Base-by-base conservation (phyloP, 306 rosid species). In the Fragaria vesca region DNA sequence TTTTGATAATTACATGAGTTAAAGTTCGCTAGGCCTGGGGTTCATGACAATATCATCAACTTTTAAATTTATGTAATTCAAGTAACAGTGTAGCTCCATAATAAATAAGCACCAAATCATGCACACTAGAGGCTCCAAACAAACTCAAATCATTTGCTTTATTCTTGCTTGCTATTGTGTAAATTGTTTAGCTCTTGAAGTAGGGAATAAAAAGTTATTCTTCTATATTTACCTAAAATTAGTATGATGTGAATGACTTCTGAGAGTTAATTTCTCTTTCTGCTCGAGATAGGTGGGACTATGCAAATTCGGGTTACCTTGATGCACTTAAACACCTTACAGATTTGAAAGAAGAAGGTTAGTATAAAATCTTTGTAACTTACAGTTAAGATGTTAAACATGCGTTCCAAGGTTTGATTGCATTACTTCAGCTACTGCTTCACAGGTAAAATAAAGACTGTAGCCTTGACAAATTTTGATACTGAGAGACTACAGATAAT, bases 271-370 rank as follows among this genome's bases (percentile, higher is more conserved):
- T 60, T 77, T 52, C n/a, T 43, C 55, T 74, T 83, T 88, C 65
- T 83, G 9, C 69, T 65, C 74, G 75, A 78, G 83, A 80, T 84
- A 95, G 97, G 98, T 92, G 98, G 98, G 97, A 91, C 79, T 95
- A 92, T 78, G 82, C 99, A 61, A 95, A 91, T 81, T 32, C 89
- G 46, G 97, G 97, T 62, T 95, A 93, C 86, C 87, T 95, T 72
- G 97, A 93, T 84, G 97, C 99, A 42, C 90, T 95, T 72, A 92
- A 91, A 85, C 97, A 95, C 85, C 97, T 92, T 75, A 86, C 97
- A 48, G 97, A 92, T 87, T 83, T 95, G 87, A 95, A 92, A 85
- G 93, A 83, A 65, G 93, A 89, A 83, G 97, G 98, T 92, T 78
- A 73, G 79, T 21, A 18, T 81, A 30, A 67, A 74, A 72, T 74